Base-by-base conservation (phyloP, 768 basidiomycete genomes). In the Chalciporus pseudorubinellus region DNA sequence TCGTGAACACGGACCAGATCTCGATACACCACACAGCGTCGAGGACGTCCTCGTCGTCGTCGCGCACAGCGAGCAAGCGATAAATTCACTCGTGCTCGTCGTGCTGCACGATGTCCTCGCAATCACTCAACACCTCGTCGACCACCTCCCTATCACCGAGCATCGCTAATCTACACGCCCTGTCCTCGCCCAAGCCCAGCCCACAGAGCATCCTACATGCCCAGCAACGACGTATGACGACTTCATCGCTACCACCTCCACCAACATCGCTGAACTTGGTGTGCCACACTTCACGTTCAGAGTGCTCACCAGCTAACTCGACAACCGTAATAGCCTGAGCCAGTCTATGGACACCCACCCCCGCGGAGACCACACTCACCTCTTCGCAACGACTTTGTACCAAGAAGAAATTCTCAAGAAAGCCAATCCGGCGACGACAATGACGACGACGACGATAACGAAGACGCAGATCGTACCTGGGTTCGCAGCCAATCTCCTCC, bases 341-440 rank as follows among this genome's bases (percentile, higher is more conserved):
- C 77, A 4, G 75, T 77, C 39, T 70, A 67, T 45, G 73, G 72
- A 46, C 68, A 71, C 16, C 69, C 66, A 9, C 57, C 65, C 19
- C 68, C 67, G 18, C 64, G 63, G 52, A 74, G 87, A 31, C 83
- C 87, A 7, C 82, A 82, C 13, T 90, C 89, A 12, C 89, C 89
- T 12, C 79, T 91, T 8, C 77, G 89, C 12, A 84, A 88, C 57
- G 78, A 77, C 26, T 79, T 78, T 57, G 68, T 79, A 12, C 74
- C 80, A 57, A 46, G 61, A 59, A 55, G 64, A 56, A 77, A 82
- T 55, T 81, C 83, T 7, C 78, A 80, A 42, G 76, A 73, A n/a
- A 72, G 79, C 42, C 75, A 72, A 4, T 70, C 69, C 38, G 70
- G 67, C 38, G 75, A 77, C 34, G 77, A 75, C 38, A 70, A 71